A percentile compares a stretch with the other conserved stretches of the same genome.
Conservation (phyloP, 2,329 filamentous ascomycete species). For the Pseudomassariella vexata region DNA sequence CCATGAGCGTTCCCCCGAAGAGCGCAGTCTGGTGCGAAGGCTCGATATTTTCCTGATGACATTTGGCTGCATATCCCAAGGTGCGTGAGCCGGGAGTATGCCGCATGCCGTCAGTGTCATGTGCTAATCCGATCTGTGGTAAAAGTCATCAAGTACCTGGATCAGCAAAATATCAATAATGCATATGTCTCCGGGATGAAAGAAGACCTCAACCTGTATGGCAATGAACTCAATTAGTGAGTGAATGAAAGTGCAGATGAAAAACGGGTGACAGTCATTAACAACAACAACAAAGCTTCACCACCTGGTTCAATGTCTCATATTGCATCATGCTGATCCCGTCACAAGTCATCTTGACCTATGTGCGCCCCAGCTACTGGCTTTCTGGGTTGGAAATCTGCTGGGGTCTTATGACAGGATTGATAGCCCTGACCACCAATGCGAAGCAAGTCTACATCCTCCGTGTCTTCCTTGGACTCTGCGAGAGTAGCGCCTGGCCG, state of each 20-base stretch:
- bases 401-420: slow-evolving; percentile 26
- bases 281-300: too few relatives aligned
- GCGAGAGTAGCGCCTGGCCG: slow-evolving; percentile 33
- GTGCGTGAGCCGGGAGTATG: slow-evolving; percentile 9
- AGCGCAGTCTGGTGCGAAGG: slow-evolving; percentile 24
- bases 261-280: too few relatives aligned
- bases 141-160: slow-evolving; percentile 18
- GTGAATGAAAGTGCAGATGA: too few relatives aligned
- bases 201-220: slow-evolving; percentile 8
- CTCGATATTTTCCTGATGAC: slow-evolving; percentile 29
- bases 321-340: slow-evolving; percentile 30
- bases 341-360: slow-evolving; percentile 29
- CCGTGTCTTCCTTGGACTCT: slow-evolving; percentile 33
- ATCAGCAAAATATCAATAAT: slow-evolving; percentile 25
- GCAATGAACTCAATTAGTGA: slow-evolving; percentile 17
- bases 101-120: not conserved
- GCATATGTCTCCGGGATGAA: slow-evolving; percentile 32
- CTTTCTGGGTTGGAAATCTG: slow-evolving; percentile 25
- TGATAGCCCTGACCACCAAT: slow-evolving; percentile 24
- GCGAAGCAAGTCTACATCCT: slow-evolving; percentile 30
- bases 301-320: slow-evolving; percentile 27
- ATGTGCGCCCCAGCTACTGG: slow-evolving; percentile 28
- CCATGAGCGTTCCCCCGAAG: slow-evolving; percentile 22
- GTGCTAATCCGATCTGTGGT: not conserved
- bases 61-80: slow-evolving; percentile 28